These are phyloP conservation scores for Colletotrichum sp. DNA, from an alignment of 2,329 filamentous ascomycete genomes.

Conservation along the genomic window DNA sequence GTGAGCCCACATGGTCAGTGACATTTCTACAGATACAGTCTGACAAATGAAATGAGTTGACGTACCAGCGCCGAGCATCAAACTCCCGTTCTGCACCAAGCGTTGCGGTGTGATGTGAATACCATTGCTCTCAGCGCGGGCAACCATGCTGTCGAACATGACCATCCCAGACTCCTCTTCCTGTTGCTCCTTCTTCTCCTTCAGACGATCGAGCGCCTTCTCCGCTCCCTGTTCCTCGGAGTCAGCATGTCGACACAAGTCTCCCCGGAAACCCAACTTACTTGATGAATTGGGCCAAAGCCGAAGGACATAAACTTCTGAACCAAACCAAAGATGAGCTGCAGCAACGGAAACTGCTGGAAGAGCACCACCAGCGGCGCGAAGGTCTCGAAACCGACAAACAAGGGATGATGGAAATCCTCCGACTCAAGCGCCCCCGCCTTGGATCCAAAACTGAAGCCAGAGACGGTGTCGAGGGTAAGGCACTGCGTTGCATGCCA, in stretches of 20 bases:
- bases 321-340: background rate
- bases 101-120: background rate
- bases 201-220: background rate
- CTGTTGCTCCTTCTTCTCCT: background rate
- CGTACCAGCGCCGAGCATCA: background rate
- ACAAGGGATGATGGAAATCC: background rate
- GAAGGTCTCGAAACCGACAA: background rate
- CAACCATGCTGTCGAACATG: background rate
- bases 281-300: background rate
- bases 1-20: too few relatives aligned
- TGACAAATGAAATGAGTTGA: background rate
- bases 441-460: background rate
- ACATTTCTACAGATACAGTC: too few relatives aligned
- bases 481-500: background rate
- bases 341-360: background rate
- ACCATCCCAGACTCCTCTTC: background rate
- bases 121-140: background rate
- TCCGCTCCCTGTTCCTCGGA: background rate
- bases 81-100: background rate
- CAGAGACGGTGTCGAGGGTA: background rate
- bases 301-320: background rate
- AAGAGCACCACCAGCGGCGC: background rate
- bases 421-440: background rate
- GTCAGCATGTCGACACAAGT: fast-evolving
- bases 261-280: fast-evolving